These are phyloP conservation scores for Marasmius fiardii DNA, from an alignment of 1,284 basidiomycete species.

Conservation along the genomic window DNA sequence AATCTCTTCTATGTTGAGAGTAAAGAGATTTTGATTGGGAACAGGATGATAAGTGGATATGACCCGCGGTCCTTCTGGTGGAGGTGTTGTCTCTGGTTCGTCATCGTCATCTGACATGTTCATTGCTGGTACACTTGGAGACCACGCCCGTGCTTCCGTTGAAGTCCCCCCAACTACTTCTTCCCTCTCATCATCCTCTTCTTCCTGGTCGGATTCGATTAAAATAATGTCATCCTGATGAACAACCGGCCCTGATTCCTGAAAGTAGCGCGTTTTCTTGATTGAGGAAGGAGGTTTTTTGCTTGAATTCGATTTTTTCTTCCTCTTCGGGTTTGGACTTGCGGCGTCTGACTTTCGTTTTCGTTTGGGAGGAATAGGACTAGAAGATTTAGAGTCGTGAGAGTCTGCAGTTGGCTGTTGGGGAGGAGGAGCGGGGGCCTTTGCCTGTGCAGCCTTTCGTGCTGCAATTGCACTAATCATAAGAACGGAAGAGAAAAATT, in stretches of 20 bases:
- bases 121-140: constrained; percentile 6
- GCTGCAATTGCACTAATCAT: constrained; percentile 62
- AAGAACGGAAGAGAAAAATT: no score
- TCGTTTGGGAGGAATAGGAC: constrained; percentile 18
- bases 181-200: constrained; percentile 34
- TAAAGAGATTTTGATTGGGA: constrained; percentile 42
- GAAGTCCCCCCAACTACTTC: constrained; percentile 7
- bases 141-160: constrained; percentile 2
- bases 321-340: constrained; percentile 14
- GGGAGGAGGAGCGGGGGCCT: background rate
- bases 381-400: constrained; percentile 15
- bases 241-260: constrained; percentile 28
- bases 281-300: constrained; percentile 17
- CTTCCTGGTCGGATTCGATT: constrained; percentile 39
- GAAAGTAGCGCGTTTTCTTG: constrained; percentile 30
- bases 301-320: constrained; percentile 27
- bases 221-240: constrained; percentile 35
- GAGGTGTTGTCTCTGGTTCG: background rate
- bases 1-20: constrained; percentile 36
- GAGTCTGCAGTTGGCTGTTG: constrained; percentile 16
- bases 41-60: constrained; percentile 44
- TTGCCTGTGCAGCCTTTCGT: constrained; percentile 45
- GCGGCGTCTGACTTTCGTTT: constrained; percentile 29
- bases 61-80: constrained; percentile 13
- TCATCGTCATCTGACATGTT: background rate